Evolutionary conservation across 805 yeast species (phyloP).

Genomic region (Lachancea waltii): DNA sequence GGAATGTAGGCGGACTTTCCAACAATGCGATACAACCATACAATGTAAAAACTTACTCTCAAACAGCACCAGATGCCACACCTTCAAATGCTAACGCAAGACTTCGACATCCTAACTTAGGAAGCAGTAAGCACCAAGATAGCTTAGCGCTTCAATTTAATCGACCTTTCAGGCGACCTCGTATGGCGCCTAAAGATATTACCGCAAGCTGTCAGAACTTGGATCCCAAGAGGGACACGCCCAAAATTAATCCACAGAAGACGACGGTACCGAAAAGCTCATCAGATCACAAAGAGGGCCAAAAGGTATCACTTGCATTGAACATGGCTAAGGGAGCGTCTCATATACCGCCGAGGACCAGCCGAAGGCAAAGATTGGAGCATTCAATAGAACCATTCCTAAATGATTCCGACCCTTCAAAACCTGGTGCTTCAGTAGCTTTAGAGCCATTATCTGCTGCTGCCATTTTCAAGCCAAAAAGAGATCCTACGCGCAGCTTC

Average conservation of each 20-base stretch:
- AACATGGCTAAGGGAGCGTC: background rate
- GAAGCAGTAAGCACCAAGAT: conserved; percentile 1
- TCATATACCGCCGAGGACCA: background rate
- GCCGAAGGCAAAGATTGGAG: background rate
- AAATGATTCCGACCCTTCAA: no score
- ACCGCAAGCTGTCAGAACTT: background rate
- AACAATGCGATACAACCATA: background rate
- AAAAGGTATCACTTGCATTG: background rate
- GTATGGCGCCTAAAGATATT: conserved; percentile 7
- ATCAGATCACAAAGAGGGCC: background rate
- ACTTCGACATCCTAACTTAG: conserved; percentile 1
- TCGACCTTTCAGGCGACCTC: conserved; percentile 28
- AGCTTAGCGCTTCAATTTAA: conserved; percentile 25
- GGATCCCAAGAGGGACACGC: background rate
- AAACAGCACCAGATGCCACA: background rate
- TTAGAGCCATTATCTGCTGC: no score
- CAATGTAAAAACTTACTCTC: conserved; percentile 9
- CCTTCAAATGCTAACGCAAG: background rate
- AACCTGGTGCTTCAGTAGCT: no score
- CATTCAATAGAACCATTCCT: no score
- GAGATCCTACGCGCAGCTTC: no score
- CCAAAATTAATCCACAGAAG: background rate
- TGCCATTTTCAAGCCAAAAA: no score
- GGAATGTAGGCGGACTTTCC: conserved; percentile 3
- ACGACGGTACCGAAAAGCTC: background rate